These are phyloP conservation scores for Pleurotus eryngii DNA, from an alignment of 768 basidiomycete genomes.

Conservation along the genomic window DNA sequence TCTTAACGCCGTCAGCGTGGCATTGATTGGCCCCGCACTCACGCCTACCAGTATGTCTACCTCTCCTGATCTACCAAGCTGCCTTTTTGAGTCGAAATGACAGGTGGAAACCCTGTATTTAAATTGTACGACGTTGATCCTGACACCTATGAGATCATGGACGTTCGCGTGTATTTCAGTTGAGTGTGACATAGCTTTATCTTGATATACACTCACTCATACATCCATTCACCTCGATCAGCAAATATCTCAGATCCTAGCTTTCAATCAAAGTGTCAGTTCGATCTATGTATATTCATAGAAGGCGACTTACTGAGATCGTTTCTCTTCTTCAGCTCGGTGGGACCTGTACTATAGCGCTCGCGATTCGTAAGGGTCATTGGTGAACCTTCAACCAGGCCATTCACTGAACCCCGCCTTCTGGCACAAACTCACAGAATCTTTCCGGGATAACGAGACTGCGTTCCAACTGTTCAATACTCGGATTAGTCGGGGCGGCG, in stretches of 20 bases:
- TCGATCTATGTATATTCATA: too few species aligned
- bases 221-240: not conserved
- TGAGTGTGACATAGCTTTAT: constrained; percentile 5
- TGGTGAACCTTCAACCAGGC: constrained; percentile 12
- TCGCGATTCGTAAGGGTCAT: constrained; percentile 28
- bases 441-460: constrained; percentile 42
- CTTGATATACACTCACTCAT: not conserved
- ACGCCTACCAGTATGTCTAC: constrained; percentile 32
- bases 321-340: constrained; percentile 14
- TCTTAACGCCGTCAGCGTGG: constrained; percentile 26
- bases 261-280: constrained; percentile 23
- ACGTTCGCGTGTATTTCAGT: constrained; percentile 29
- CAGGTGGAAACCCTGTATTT: constrained; percentile 36
- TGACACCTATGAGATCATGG: constrained; percentile 39
- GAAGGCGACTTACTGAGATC: too few species aligned
- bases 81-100: not conserved
- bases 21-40: constrained; percentile 31
- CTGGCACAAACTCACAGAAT: constrained; percentile 61
- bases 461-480: constrained; percentile 45
- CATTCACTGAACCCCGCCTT: constrained; percentile 47
- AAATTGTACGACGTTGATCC: constrained; percentile 40
- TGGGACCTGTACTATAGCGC: constrained; percentile 37
- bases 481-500: constrained; percentile 37
- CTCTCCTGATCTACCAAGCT: not conserved
- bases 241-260: constrained; percentile 23